phyloP scores from a whole-genome alignment of 208 protist species.

The Strigomonas culicis region DNA sequence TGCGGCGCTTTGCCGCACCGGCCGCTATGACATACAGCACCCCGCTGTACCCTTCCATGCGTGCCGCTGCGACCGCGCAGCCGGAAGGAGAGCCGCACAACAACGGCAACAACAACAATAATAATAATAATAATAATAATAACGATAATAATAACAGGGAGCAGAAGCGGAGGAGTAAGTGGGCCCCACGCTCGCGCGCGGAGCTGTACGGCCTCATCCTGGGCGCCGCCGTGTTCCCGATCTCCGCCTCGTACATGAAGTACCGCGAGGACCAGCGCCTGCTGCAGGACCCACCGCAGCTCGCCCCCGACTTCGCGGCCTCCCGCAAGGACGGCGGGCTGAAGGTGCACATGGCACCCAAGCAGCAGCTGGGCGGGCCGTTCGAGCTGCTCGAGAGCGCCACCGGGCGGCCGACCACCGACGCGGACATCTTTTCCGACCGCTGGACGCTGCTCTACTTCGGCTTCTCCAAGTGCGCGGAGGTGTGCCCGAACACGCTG shows the following conservation, averaged over 20 bases:
- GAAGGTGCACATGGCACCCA: slow-evolving; percentile 28
- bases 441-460: slow-evolving; percentile 87
- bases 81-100: background rate
- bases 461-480: slow-evolving; percentile 85
- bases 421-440: slow-evolving; percentile 60
- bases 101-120: background rate
- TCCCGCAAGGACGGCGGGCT: slow-evolving; percentile 18
- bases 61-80: no score
- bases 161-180: slow-evolving; percentile 1
- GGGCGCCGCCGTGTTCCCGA: slow-evolving; percentile 54
- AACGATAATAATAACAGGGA: background rate
- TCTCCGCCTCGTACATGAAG: slow-evolving; percentile 37
- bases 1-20: no score
- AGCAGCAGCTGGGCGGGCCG: slow-evolving; percentile 66
- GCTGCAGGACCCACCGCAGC: slow-evolving; percentile 17
- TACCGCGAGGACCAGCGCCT: slow-evolving; percentile 45
- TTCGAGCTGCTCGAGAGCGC: slow-evolving; percentile 55
- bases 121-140: background rate
- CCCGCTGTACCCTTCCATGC: no score
- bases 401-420: slow-evolving; percentile 61
- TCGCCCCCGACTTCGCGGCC: slow-evolving; percentile 41
- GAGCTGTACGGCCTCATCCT: slow-evolving; percentile 56
- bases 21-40: no score
- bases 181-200: slow-evolving; percentile 47
- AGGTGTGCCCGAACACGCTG: slow-evolving; percentile 77